Evolutionary conservation across 1,284 basidiomycete genomes (phyloP).

Genomic region (Ceratobasidium sp.): DNA sequence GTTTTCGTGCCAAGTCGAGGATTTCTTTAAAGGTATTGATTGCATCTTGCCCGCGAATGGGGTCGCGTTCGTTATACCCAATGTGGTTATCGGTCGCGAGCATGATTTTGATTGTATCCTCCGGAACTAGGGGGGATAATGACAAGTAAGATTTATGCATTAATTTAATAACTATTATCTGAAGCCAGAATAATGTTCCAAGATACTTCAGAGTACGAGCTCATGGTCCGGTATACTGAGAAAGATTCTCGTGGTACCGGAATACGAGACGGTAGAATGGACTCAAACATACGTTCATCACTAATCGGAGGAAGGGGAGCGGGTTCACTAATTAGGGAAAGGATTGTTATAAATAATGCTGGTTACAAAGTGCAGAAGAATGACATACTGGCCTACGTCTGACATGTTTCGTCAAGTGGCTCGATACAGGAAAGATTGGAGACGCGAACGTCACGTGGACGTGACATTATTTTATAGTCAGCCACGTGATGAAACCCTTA

Average conservation of each 20-base stretch:
- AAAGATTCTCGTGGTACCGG: background rate
- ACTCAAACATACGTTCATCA: slow-evolving; percentile 31
- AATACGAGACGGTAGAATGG: background rate
- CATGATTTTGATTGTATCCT: slow-evolving; percentile 81
- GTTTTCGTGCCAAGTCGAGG: slow-evolving; percentile 84
- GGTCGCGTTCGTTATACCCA: slow-evolving; percentile 94
- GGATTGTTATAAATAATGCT: background rate
- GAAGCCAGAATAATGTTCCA: background rate
- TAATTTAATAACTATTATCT: background rate
- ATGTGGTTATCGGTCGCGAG: slow-evolving; percentile 96
- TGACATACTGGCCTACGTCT: background rate
- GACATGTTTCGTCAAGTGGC: slow-evolving; percentile 22
- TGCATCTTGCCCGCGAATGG: slow-evolving; percentile 91
- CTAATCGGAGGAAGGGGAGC: slow-evolving; percentile 25
- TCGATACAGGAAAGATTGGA: background rate
- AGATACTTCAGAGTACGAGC: background rate
- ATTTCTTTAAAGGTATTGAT: slow-evolving; percentile 97
- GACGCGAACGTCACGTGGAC: slow-evolving; percentile 29
- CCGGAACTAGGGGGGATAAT: slow-evolving; percentile 43
- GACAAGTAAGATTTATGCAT: background rate
- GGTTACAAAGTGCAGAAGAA: background rate
- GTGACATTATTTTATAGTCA: background rate
- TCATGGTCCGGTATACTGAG: background rate
- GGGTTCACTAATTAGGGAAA: background rate
- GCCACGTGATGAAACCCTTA: no score